Conservation (phyloP, 2,329 filamentous ascomycete species). For the Mollisia scopiformis region DNA sequence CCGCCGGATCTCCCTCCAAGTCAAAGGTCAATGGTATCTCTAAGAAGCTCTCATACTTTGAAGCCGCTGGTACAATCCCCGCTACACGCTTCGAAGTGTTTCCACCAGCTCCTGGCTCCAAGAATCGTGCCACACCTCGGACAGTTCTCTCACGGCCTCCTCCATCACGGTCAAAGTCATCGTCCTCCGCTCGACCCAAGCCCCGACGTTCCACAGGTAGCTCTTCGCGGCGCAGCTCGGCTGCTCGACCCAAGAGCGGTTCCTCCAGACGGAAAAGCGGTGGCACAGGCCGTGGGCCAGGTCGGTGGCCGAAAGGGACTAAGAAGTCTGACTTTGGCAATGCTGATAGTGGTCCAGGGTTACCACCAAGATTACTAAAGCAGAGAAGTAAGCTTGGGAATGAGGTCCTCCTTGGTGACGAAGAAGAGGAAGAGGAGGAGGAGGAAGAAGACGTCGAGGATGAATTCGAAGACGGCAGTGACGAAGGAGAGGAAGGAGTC, state of each 20-base stretch:
- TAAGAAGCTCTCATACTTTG: slow-evolving; percentile 33
- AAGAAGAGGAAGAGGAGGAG: slow-evolving; percentile 29
- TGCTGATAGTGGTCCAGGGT: slow-evolving; percentile 64
- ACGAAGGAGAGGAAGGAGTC: slow-evolving; percentile 20
- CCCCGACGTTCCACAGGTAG: slow-evolving; percentile 28
- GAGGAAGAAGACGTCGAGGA: slow-evolving; percentile 26
- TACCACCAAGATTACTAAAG: slow-evolving; percentile 52
- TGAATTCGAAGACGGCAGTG: slow-evolving; percentile 20
- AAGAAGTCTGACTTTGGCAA: slow-evolving; percentile 72
- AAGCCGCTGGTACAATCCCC: slow-evolving; percentile 54
- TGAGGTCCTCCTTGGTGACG: slow-evolving; percentile 36
- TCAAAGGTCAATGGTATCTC: slow-evolving; percentile 28
- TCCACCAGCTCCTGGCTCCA: slow-evolving; percentile 61
- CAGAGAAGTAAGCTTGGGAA: slow-evolving; percentile 36
- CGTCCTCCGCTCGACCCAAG: slow-evolving; percentile 23
- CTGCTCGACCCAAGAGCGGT: slow-evolving; percentile 33
- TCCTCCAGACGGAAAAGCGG: slow-evolving; percentile 58
- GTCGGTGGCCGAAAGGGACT: slow-evolving; percentile 68
- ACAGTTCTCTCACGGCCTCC: slow-evolving; percentile 27
- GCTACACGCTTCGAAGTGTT: slow-evolving; percentile 77
- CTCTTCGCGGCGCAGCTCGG: slow-evolving; percentile 27
- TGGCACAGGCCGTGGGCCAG: slow-evolving; percentile 66
- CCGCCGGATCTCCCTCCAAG: slow-evolving; percentile 20
- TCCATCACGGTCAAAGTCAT: slow-evolving; percentile 20
- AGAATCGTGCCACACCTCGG: slow-evolving; percentile 42